phyloP scores from a whole-genome alignment of 768 basidiomycete genomes.

The Multifurca ochricompacta region DNA sequence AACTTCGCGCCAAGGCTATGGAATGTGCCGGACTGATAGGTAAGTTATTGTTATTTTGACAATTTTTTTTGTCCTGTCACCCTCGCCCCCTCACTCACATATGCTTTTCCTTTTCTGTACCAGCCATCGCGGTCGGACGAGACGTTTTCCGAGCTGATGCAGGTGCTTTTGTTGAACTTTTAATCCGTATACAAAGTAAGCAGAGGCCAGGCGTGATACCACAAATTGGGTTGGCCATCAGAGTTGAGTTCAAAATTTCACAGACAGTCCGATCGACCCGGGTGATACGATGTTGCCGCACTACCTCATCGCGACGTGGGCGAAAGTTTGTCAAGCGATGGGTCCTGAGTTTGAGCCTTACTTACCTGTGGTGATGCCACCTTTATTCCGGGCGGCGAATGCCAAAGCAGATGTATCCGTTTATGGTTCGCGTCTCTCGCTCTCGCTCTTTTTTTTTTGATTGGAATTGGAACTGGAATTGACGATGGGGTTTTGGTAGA shows the following conservation, averaged over 20 bases:
- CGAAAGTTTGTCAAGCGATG: slow-evolving; percentile 80
- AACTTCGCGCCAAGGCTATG: slow-evolving; percentile 77
- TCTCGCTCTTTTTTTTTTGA: background rate
- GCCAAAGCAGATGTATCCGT: slow-evolving; percentile 75
- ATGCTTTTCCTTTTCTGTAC: too few species aligned
- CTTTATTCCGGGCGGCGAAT: slow-evolving; percentile 62
- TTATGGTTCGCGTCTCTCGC: slow-evolving; percentile 41
- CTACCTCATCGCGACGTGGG: slow-evolving; percentile 83
- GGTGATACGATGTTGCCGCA: slow-evolving; percentile 64
- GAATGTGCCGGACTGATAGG: slow-evolving; percentile 86
- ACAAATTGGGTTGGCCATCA: too few species aligned
- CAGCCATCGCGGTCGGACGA: slow-evolving; percentile 81
- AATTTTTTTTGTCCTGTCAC: too few species aligned
- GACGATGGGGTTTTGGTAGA: too few species aligned
- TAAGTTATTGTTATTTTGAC: too few species aligned
- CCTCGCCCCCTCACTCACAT: background rate
- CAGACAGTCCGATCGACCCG: slow-evolving; percentile 62
- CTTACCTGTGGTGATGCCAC: slow-evolving; percentile 77
- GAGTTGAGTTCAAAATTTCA: background rate
- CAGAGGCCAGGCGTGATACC: too few species aligned
- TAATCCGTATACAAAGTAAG: slow-evolving; percentile 74
- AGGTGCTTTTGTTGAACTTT: slow-evolving; percentile 55
- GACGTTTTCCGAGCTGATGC: slow-evolving; percentile 75
- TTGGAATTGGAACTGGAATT: too few species aligned
- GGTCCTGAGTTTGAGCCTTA: slow-evolving; percentile 83